Base-by-base conservation (phyloP, 495 filamentous ascomycete species). In the Aspergillus heteromorphus region DNA sequence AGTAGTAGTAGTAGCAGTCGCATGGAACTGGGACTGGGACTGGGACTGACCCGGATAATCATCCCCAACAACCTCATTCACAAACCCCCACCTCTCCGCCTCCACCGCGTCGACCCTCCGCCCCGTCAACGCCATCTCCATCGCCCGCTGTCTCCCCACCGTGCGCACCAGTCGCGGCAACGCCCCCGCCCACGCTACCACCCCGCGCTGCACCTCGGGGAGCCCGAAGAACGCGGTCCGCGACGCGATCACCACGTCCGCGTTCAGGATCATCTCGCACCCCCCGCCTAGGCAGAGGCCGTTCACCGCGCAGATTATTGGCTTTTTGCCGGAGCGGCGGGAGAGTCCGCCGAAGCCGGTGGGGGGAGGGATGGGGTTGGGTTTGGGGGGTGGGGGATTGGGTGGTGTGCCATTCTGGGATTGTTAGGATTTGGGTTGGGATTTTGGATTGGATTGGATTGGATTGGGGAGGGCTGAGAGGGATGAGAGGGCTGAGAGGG, bases 241-340 rank as follows among this genome's bases (percentile, higher is more conserved):
- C 0, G 74, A 66, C 3, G 87, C 86, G 45, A 91, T 58, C 0
- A 89, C 82, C 13, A 92, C 52, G 64, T 93, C 89, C 47, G 75
- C 76, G 57, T 91, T 91, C n/a, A 86, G 71, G 8, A 82, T 73
- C 72, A 88, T 86, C 65, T 93, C 89, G 53, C 81, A 76, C 1
- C 88, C 89, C 14, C 88, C 89, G n/a, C 89, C 89, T 34, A 87
- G 74, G 56, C 79, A 82, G 14, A 87, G 61, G 1, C 89, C 89
- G 59, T 89, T 86, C 17, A 92, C 82, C 1, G 89, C 89, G 11
- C 80, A 80, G 42, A 93, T 81, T 8, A 92, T 68, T n/a, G 88
- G 89, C 53, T 77, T 77, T 30, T 65, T 68, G 49, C 77, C 78
- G 7, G 56, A 66, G 20, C 83, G 75, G 7, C 81, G 75, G 5